phyloP scores from a whole-genome alignment of 202 grass and related monocot genomes.

The Panicum hallii region DNA sequence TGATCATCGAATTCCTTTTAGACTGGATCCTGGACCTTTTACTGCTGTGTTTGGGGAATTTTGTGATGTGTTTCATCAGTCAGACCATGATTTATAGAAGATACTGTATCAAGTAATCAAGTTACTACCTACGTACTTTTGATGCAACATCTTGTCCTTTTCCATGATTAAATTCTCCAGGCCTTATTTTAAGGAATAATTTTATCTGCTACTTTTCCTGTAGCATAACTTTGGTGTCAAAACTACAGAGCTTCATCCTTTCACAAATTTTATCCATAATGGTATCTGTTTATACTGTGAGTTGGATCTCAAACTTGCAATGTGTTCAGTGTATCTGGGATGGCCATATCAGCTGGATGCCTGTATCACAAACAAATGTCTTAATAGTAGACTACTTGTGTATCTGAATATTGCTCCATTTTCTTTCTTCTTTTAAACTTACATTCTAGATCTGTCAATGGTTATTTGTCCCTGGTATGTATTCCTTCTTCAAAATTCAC shows the following conservation, averaged over 20 bases:
- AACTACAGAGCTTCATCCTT: conserved; percentile 17
- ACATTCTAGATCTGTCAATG: background rate
- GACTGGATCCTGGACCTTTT: conserved; percentile 2
- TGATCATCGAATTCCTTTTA: background rate
- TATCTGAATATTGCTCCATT: background rate
- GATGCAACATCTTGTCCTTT: background rate
- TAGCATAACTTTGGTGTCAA: background rate
- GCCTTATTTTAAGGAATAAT: background rate
- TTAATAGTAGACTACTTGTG: background rate
- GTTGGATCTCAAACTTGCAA: background rate
- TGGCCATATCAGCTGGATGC: background rate
- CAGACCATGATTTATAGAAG: background rate
- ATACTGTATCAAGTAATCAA: background rate
- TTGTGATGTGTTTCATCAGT: background rate
- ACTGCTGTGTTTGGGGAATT: background rate
- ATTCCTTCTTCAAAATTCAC: conserved; percentile 6
- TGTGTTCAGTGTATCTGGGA: conserved; percentile 3
- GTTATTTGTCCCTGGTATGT: background rate
- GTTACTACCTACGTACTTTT: background rate
- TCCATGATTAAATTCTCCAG: background rate
- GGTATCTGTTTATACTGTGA: background rate
- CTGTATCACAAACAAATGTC: background rate
- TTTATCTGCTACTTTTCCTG: background rate
- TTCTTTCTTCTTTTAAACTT: background rate
- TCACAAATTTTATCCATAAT: conserved; percentile 2